These are phyloP conservation scores for Phytophthora idaei DNA, from an alignment of 352 stramenopile species.

Conservation along the genomic window DNA sequence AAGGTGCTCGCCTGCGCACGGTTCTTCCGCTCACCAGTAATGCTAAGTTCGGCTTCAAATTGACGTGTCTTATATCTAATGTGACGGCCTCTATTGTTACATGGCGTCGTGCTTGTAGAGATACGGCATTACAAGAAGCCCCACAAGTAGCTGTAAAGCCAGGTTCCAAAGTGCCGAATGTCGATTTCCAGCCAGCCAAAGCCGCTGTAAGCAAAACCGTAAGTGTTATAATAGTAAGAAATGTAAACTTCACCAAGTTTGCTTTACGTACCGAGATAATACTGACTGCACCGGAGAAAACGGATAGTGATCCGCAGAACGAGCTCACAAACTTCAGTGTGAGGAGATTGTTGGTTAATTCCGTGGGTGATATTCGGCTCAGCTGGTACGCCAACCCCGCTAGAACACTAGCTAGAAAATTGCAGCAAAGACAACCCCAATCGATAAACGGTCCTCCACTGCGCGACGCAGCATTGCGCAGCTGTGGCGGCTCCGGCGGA, in stretches of 20 bases:
- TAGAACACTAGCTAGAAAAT: constrained; percentile 53
- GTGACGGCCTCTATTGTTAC: constrained; percentile 9
- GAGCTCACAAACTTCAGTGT: constrained; percentile 81
- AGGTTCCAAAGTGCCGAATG: constrained; percentile 61
- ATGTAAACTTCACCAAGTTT: background rate
- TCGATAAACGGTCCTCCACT: constrained; percentile 41
- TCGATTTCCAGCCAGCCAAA: constrained; percentile 52
- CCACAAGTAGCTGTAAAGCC: constrained; percentile 48
- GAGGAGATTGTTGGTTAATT: constrained; percentile 59
- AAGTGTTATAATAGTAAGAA: background rate
- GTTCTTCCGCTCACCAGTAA: too few species aligned
- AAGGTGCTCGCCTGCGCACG: too few species aligned
- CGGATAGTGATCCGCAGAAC: constrained; percentile 74
- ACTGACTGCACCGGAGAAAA: constrained; percentile 63
- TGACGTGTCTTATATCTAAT: too few species aligned
- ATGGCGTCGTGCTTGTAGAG: constrained; percentile 59
- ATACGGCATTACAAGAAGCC: constrained; percentile 63
- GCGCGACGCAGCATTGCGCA: constrained; percentile 24
- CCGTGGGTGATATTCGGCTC: constrained; percentile 46
- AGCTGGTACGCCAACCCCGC: constrained; percentile 57
- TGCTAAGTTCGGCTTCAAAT: too few species aligned
- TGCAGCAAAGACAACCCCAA: constrained; percentile 68
- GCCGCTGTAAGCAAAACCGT: constrained; percentile 33
- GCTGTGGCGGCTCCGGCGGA: constrained; percentile 14
- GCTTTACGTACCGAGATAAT: constrained; percentile 48